Base-by-base conservation (phyloP, 1,284 basidiomycete genomes). In the Cutaneotrichosporon sp. region DNA sequence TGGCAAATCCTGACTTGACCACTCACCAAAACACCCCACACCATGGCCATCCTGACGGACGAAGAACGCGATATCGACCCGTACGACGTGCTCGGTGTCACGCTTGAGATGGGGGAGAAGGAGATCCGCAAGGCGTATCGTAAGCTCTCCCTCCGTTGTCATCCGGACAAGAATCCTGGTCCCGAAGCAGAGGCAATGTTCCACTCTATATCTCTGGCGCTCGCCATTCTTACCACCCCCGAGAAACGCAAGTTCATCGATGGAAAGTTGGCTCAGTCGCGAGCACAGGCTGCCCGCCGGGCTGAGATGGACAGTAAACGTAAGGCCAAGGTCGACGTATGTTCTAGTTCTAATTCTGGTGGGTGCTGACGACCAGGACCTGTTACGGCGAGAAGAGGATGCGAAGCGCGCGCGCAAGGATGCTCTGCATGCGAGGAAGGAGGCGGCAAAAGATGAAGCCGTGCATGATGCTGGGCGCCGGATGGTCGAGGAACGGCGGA, bases 71-170 rank as follows among this genome's bases (percentile, higher is more conserved):
- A 78, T 34, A 70, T 81, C 34, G 88, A 90, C 73, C 87, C 92
- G 0, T 96, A 95, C 76, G 87, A 89, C 61, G 81, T 92, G 1
- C 83, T 97, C 0, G 86, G 84, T 1, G 70, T 96, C 32, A 81
- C 83, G 4, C 69, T 84, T 11, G 88, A 89, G 61, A 86, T 91
- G 8, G 89, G 88, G 6, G 91, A 94, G 63, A 85, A 86, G 61
- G 91, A 95, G 65, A 90, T 97, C 68, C 86, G 88, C 69, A 89
- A 87, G 11, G 91, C 92, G 1, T 97, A 91, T 72, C 84, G 91
- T 50, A 86, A 91, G 69, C 83, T 87, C 49, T 93, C 91, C 5
- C 84, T 92, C 65, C 92, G 90, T 82, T 90, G 91, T 59, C 92
- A 94, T 83, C 92, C 92, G 21, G 92, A 94, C 79, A 86, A 89